Evolutionary conservation across 139 green algal genomes (phyloP), one percentile per base, ranked within the genome.

Genomic region (Ostreobium quekettii): DNA sequence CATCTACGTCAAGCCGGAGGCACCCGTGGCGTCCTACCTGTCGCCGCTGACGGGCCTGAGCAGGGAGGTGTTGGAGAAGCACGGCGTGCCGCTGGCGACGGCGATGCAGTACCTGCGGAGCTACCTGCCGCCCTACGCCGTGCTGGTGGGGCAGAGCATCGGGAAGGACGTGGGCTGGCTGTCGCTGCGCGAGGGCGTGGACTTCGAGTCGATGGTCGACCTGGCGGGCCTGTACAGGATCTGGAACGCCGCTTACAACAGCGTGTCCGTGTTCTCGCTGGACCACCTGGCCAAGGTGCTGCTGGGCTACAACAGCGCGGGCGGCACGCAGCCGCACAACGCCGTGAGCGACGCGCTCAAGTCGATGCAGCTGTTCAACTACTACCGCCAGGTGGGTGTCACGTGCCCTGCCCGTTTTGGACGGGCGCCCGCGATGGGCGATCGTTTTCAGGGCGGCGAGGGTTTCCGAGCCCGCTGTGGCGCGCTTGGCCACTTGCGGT

Each of bases 61-160:
- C 1, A 67, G 28, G 4, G 77, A 87, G 24, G 31, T 90, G 5
- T 65, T 96, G 11, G 73, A 85, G 4, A 31, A 37, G 37, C 70
- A 85, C 30, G 91, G 90, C 39, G 78, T 94, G 5, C 63, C 82
- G 1, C 74, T 96, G 26, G 70, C 72, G 26, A 39, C 87, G 24
- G 88, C 82, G 33, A n/a, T 92, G 39, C 36, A 48, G 22, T 15
- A 22, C 29, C 29, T 58, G 39, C 63, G 63, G 8, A 7, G 36
- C 36, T 64, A 36, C 15, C 78, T 96, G 42, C 89, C 89, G 0
- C 30, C 31, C 0, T 46, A 75, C 26, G 83, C 83, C 2, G 76
- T 90, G 2, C 79, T 96, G 24, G 85, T 97, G 26, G 91, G 91
- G 0, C 89, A 96, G 64, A 94, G 89, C 80, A 93, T 97, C 28